These are phyloP conservation scores for Podaxis pistillaris DNA, from an alignment of 768 basidiomycete species.

Conservation along the genomic window DNA sequence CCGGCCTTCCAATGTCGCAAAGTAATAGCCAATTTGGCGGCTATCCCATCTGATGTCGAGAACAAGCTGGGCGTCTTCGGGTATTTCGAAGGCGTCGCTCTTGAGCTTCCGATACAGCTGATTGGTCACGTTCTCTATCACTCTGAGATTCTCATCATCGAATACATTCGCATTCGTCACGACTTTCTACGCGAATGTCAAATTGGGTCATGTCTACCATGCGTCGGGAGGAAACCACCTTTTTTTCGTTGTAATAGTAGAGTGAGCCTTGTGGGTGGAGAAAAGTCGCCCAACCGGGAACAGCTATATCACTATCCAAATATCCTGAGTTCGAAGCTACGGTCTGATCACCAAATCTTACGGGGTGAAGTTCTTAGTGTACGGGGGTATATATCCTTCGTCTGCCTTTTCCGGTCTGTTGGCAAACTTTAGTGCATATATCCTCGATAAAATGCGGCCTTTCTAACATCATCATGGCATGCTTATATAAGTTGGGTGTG, in stretches of 20 bases:
- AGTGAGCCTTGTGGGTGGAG: slow-evolving; percentile 15
- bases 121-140: background rate
- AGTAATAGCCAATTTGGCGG: slow-evolving; percentile 14
- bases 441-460: background rate
- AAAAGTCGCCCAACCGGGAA: slow-evolving; percentile 11
- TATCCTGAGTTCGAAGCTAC: background rate
- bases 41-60: slow-evolving; percentile 13
- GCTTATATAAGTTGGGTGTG: background rate
- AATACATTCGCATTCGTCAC: slow-evolving; percentile 16
- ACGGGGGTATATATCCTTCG: slow-evolving; percentile 13
- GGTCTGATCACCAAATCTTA: background rate
- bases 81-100: background rate
- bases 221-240: background rate
- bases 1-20: slow-evolving; percentile 8
- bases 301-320: background rate
- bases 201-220: background rate
- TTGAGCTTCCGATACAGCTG: slow-evolving; percentile 7
- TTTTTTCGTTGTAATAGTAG: slow-evolving; percentile 14
- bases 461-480: slow-evolving; percentile 4
- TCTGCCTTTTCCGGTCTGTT: slow-evolving; percentile 13
- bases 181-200: slow-evolving; percentile 1
- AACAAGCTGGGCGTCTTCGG: slow-evolving; percentile 14
- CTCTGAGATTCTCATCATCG: background rate
- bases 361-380: slow-evolving; percentile 11
- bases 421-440: background rate